phyloP scores from a whole-genome alignment of 73 alveolate genomes.

The Paramecium bursaria region DNA sequence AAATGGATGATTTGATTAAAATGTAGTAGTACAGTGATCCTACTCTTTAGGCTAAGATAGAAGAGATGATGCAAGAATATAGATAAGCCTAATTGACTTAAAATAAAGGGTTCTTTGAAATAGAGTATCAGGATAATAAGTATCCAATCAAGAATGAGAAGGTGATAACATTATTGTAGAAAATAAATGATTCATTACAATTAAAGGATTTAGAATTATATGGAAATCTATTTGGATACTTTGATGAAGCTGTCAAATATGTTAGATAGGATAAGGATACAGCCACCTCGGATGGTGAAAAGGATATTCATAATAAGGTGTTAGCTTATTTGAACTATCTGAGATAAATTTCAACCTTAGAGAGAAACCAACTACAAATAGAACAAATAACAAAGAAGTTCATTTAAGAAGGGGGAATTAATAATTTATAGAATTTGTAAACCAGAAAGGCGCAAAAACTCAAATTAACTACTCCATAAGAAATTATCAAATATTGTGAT shows the following conservation, averaged over 20 bases:
- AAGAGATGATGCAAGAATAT: conserved; percentile 51
- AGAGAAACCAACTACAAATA: conserved; percentile 63
- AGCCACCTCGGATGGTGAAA: conserved; percentile 60
- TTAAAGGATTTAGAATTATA: conserved; percentile 58
- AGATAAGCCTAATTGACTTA: conserved; percentile 7
- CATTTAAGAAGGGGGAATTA: conserved; percentile 64
- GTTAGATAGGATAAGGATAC: conserved; percentile 52
- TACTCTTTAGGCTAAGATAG: conserved; percentile 3
- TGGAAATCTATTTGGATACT: conserved; percentile 14
- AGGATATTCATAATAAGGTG: conserved; percentile 49
- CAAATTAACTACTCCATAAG: conserved; percentile 66
- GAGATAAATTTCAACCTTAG: conserved; percentile 48
- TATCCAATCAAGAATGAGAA: conserved; percentile 67
- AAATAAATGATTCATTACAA: conserved; percentile 47
- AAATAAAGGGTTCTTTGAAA: conserved; percentile 54
- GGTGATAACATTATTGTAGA: conserved; percentile 26
- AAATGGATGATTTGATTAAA: conserved; percentile 36
- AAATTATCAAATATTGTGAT: conserved; percentile 69
- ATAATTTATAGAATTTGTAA: conserved; percentile 55
- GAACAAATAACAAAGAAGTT: conserved; percentile 29
- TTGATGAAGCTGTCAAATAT: conserved; percentile 62
- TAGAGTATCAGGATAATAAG: conserved; percentile 63
- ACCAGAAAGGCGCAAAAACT: conserved; percentile 67
- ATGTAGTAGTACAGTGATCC: conserved; percentile 49
- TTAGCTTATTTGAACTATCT: conserved; percentile 38